Conservation (phyloP, 2,329 filamentous ascomycete genomes). For the Penicillium sumatraense region DNA sequence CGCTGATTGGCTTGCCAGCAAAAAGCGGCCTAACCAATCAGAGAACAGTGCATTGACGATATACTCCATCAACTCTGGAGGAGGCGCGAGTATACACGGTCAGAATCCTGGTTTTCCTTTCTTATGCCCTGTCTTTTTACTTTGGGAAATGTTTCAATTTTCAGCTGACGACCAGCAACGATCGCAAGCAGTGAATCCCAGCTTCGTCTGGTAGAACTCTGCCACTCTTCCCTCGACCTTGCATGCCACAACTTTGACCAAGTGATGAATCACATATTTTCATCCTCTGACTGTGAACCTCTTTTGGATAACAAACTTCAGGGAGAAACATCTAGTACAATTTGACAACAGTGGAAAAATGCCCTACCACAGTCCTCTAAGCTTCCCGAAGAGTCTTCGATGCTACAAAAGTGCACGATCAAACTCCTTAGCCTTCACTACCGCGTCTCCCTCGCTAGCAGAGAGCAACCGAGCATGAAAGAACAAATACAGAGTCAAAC, state of each 20-base stretch:
- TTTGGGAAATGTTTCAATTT: too few species aligned
- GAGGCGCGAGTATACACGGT: not conserved
- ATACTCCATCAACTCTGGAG: not conserved
- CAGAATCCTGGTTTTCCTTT: not conserved
- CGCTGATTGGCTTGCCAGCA: not conserved
- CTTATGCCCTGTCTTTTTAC: not conserved
- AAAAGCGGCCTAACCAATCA: not conserved
- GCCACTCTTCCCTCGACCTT: too few species aligned
- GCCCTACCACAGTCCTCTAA: constrained; percentile 1
- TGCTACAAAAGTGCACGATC: not conserved
- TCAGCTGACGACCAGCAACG: too few species aligned
- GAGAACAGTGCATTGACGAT: not conserved
- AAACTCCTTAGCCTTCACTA: constrained; percentile 10
- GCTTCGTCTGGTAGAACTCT: too few species aligned
- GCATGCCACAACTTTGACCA: constrained; percentile 10
- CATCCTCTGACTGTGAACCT: not conserved
- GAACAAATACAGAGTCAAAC: too few species aligned
- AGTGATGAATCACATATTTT: constrained; percentile 8
- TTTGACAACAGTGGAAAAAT: constrained; percentile 5
- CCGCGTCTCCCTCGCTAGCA: too few species aligned
- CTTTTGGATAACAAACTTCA: not conserved
- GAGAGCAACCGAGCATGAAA: too few species aligned
- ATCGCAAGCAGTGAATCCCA: too few species aligned
- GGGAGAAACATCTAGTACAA: not conserved
- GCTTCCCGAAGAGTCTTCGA: not conserved